Evolutionary conservation across 192 early-diverging fungal genomes (phyloP), one percentile per base, ranked within the genome.

Genomic region (Mortierella claussenii): DNA sequence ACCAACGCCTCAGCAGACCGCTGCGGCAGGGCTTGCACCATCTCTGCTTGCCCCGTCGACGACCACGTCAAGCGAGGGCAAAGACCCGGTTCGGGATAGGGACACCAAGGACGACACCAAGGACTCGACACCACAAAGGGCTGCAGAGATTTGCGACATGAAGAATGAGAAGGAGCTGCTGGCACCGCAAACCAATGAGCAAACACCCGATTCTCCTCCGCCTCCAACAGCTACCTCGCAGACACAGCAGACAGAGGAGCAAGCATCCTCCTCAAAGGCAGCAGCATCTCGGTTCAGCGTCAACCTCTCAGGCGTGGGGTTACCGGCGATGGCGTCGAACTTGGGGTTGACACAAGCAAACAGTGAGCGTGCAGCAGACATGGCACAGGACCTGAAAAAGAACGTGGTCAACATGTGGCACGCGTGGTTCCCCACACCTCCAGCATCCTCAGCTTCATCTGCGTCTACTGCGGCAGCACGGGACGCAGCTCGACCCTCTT

Each of bases 401-500:
- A 76, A 76, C 31, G 73, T 76, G 0, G 73, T 76, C 30, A 76
- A 76, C 30, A 76, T 76, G 59, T 76, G 73, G 73, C 26, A 76
- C 56, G 57, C 73, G 8, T 76, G 73, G 73, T 67, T 76, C 34
- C 57, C 71, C 11, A 47, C 50, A 1, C 63, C 55, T 10, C 37
- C 59, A 44, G 27, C 64, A 26, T 54, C 56, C 21, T 45, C 62
- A 30, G 11, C 56, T 43, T 54, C 70, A 10, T 59, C 70, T n/a
- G 27, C 60, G 13, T 24, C 56, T 9, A 47, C 51, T 42, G 17
- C 20, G 8, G 15, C 69, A 28, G 44, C 43, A 27, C 44, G 27
- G 23, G 40, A 50, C 30, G n/a, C 48, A 21, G 31, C 55, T 44
- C 51, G 54, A 30, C 21, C 61, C 18, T 27, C 52, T n/a, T 75